Conservation (phyloP, 2,329 filamentous ascomycete species). For the Aspergillus sp. region DNA sequence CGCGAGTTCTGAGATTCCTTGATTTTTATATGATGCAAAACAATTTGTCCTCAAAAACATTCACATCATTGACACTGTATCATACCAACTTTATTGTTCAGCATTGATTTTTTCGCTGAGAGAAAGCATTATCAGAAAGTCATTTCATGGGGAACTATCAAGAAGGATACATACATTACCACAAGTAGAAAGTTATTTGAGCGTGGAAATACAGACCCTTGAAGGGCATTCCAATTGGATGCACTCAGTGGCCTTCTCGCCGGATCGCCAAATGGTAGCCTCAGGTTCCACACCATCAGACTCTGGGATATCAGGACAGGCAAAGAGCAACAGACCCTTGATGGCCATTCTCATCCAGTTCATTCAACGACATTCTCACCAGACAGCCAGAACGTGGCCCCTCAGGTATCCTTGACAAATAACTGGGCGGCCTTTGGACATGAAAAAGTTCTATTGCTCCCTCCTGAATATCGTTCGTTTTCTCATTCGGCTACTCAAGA, state of each 20-base stretch:
- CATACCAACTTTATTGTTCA: constrained; percentile 4
- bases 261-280: constrained; percentile 6
- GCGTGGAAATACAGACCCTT: constrained; percentile 16
- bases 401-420: constrained; percentile 6
- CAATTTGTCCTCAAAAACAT: constrained; percentile 21
- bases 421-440: constrained; percentile 10
- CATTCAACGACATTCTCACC: constrained; percentile 13
- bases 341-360: constrained; percentile 8
- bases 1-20: neutral
- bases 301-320: constrained; percentile 10
- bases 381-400: constrained; percentile 3
- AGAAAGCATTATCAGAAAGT: neutral
- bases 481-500: neutral
- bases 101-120: neutral
- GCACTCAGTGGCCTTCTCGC: neutral
- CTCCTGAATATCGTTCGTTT: constrained; percentile 4
- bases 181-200: constrained; percentile 8
- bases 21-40: constrained; percentile 21
- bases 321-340: constrained; percentile 5
- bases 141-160: neutral
- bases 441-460: constrained; percentile 6
- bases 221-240: constrained; percentile 13
- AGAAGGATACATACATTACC: neutral
- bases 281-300: constrained; percentile 7
- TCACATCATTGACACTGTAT: constrained; percentile 18